A percentile compares a stretch with the other conserved stretches of the same genome.
phyloP scores from a whole-genome alignment of 1,284 basidiomycete species.

The Moniliella sp. region DNA sequence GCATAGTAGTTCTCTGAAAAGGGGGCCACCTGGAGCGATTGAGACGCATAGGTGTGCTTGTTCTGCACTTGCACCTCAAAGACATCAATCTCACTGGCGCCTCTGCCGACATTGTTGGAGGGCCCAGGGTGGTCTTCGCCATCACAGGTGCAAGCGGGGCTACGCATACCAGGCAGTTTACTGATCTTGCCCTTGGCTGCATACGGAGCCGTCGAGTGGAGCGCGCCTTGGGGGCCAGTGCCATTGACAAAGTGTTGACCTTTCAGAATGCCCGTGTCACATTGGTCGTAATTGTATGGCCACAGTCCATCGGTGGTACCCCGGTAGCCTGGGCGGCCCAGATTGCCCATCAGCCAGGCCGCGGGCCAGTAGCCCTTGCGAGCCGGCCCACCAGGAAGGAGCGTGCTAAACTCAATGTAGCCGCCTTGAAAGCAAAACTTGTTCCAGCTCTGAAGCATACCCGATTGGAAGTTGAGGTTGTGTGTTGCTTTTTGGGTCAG shows the following conservation, averaged over 20 bases:
- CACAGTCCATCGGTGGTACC: constrained; percentile 28
- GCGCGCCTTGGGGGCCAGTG: constrained; percentile 11
- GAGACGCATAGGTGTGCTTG: constrained; percentile 15
- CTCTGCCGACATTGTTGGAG: constrained; percentile 20
- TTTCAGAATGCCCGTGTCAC: constrained; percentile 25
- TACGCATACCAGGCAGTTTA: constrained; percentile 22
- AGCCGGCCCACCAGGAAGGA: constrained; percentile 16
- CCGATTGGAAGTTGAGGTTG: constrained; percentile 27
- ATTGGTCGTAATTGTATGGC: constrained; percentile 35
- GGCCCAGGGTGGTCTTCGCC: constrained; percentile 25
- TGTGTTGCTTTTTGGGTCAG: constrained; percentile 14
- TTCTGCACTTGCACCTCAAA: constrained; percentile 40
- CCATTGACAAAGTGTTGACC: constrained; percentile 18
- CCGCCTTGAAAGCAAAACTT: constrained; percentile 33
- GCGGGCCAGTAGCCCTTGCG: constrained; percentile 38
- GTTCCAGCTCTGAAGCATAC: constrained; percentile 33
- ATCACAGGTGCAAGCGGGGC: constrained; percentile 19
- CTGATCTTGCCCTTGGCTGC: constrained; percentile 7
- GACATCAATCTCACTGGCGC: constrained; percentile 31
- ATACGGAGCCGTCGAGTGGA: constrained; percentile 17
- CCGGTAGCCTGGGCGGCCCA: constrained; percentile 27
- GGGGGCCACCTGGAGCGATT: constrained; percentile 30
- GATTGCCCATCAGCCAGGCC: constrained; percentile 27
- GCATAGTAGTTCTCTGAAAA: too few species aligned
- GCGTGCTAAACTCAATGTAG: constrained; percentile 22